Evolutionary conservation across 202 grass and related monocot genomes (phyloP).

Genomic region (Schoenoplectus tabernaemontani): DNA sequence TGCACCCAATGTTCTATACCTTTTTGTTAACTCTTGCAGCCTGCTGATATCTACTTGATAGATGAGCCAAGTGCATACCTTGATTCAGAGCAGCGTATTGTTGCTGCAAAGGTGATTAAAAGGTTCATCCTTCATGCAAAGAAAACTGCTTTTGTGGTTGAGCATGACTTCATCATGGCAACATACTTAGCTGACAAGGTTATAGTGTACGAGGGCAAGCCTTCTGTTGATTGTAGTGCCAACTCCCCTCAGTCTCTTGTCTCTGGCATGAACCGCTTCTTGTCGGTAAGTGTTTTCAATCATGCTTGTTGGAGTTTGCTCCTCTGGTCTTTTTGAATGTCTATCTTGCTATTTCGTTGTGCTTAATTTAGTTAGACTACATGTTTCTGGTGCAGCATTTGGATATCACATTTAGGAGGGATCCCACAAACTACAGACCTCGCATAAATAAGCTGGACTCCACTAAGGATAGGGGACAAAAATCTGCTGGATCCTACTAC

Average conservation of each 20-base stretch:
- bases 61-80: slow-evolving; percentile 44
- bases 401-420: slow-evolving; percentile 55
- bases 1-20: not conserved
- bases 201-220: slow-evolving; percentile 37
- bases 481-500: slow-evolving; percentile 51
- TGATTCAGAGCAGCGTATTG: slow-evolving; percentile 40
- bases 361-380: not conserved
- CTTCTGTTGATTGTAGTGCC: slow-evolving; percentile 32
- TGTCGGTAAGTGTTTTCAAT: slow-evolving; percentile 22
- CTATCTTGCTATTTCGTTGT: not conserved
- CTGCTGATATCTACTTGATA: slow-evolving; percentile 41
- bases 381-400: slow-evolving; percentile 35
- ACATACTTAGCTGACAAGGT: slow-evolving; percentile 44
- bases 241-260: slow-evolving; percentile 36
- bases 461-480: slow-evolving; percentile 60
- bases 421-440: slow-evolving; percentile 56
- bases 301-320: not conserved
- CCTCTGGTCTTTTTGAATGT: not conserved
- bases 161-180: slow-evolving; percentile 46
- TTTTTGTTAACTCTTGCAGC: slow-evolving; percentile 8
- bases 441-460: slow-evolving; percentile 56
- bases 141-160: slow-evolving; percentile 41
- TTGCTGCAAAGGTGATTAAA: slow-evolving; percentile 42
- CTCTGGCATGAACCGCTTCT: slow-evolving; percentile 40
- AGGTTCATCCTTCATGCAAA: slow-evolving; percentile 46